Base-by-base conservation (phyloP, 179 eudicot genomes). In the Patellifolia procumbens region DNA sequence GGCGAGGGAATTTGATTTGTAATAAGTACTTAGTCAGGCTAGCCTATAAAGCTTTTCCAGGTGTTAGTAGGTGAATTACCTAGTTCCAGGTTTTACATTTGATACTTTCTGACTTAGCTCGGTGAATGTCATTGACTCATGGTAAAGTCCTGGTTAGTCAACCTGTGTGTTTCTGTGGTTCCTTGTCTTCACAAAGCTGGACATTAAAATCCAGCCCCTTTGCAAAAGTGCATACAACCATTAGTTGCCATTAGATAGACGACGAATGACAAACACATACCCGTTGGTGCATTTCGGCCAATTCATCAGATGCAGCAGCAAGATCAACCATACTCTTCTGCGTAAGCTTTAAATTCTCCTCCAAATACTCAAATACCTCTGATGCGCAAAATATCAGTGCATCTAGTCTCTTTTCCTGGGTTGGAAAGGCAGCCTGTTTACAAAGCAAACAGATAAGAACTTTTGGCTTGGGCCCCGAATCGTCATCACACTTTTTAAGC, bases 231-330 rank as follows among this genome's bases (percentile, higher is more conserved):
- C 7, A 59, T 37, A 56, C 10, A n/a, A 62, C 34, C 69, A 63
- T 12, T 11, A 58, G 13, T 56, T 32, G 26, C n/a, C 64, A 34
- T 13, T 52, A 45, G 42, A 73, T 10, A 20, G 22, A 45, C 10
- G 70, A 68, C 51, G 31, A 9, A 2, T 19, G 15, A 51, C 37
- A 56, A 60, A 32, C 32, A 62, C 78, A 68, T 85, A 93, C 99
- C 91, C 89, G 89, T 82, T 88, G 94, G 74, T 95, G 94, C 90
- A 93, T 95, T 78, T 95, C 97, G 70, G 87, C 85, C 84, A 91
- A 71, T 79, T 95, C 98, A 86, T 95, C 99, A 59, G 88, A 79
- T 64, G 98, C 94, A 80, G 88, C 86, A 53, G 92, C 93, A 76
- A 89, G 85, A 81, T 95, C 98, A 56, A 92, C 86, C 91, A 95